Percentiles rank a stretch among this genome's conserved stretches.
These are phyloP conservation scores for Mitragyna speciosa DNA, from an alignment of 257 asterid species.

Conservation along the genomic window DNA sequence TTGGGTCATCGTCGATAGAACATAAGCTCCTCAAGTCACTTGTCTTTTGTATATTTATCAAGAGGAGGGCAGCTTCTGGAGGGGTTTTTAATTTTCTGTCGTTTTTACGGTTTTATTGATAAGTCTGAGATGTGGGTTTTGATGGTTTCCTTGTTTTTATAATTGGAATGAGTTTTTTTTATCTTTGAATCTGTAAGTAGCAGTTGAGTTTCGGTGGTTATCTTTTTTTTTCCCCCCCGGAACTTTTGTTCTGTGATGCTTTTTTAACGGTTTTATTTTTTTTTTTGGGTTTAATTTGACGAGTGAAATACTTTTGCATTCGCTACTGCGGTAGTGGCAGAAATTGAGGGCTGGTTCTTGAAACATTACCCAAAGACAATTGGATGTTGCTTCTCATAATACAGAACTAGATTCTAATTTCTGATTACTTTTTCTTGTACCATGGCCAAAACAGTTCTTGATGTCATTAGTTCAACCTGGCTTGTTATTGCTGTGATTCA, in stretches of 20 bases:
- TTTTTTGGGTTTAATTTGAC: no score
- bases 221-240: not conserved
- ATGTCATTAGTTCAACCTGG: not conserved
- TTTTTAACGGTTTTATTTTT: no score
- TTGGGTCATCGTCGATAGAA: not conserved
- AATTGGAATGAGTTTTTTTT: not conserved
- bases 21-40: not conserved
- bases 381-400: no score
- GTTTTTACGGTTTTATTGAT: not conserved
- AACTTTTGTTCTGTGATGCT: no score
- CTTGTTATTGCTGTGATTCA: not conserved
- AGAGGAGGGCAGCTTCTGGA: not conserved
- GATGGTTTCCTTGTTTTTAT: not conserved
- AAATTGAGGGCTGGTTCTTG: conserved; percentile 3
- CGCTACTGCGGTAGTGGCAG: no score
- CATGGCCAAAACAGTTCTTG: not conserved
- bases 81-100: not conserved
- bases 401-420: no score
- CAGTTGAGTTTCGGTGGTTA: not conserved
- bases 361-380: not conserved
- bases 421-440: not conserved
- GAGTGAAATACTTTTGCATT: no score
- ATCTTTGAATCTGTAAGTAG: conserved; percentile 6
- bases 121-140: conserved; percentile 1
- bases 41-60: not conserved